Base-by-base conservation (phyloP, 106 monocot species). In the Allium fistulosum region DNA sequence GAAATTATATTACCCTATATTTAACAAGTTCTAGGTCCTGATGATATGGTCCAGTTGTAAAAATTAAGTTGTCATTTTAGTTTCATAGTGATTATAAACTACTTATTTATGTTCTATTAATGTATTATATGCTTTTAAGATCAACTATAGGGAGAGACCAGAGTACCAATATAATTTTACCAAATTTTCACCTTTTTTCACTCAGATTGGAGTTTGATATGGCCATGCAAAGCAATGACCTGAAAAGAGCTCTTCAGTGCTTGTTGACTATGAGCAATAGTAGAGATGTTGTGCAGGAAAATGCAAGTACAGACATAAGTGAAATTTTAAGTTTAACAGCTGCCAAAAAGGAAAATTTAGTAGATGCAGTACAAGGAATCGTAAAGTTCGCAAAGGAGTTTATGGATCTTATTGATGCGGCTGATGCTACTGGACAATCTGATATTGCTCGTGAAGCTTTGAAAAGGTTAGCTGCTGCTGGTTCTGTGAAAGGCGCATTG, bases 201-300 rank as follows among this genome's bases (percentile, higher is more conserved):
- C 18, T 74, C 79, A 97, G 96, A 82, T 79, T 97, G 64, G 97
- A 97, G 77, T 97, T 97, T 83, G 97, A 97, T 65, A 82, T 97
- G 73, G 97, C 97, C 48, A 97, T 97, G 92, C 86, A 97, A 69
- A 92, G 92, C 78, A 97, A 81, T 83, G 89, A 92, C 71, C 77
- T 97, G 74, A 92, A 90, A 74, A 88, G 97, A 80, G 97, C 97
- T 22, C 86, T 97, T 49, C 91, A 92, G 17, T 97, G 97, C 72
- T 79, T 97, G 59, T 76, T 97, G 66, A 97, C 92, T 70, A 97
- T 97, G 97, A 92, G 92, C 65, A 97, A 97, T 69, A 89, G 92
- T 72, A 84, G 89, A 53, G 92, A 97, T 70, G 74, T 97, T 74
- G 97, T 84, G 2, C 86, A 83, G 70, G 87, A 92, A 78, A 87